Evolutionary conservation across 2,329 filamentous ascomycete species (phyloP).

Genomic region (Septoria linicola): DNA sequence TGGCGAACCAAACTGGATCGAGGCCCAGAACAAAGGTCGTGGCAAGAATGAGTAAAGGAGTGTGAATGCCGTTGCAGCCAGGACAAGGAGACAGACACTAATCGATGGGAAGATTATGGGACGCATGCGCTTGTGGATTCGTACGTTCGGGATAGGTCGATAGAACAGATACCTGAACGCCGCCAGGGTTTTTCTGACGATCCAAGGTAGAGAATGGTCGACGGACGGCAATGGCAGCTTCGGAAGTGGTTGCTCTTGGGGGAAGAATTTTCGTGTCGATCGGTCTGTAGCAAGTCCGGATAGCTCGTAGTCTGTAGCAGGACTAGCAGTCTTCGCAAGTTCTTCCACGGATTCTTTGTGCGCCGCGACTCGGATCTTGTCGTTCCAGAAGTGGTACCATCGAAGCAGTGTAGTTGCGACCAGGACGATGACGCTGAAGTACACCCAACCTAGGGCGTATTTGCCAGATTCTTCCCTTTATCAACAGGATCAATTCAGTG

Average conservation of each 20-base stretch:
- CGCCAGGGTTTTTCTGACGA: slow-evolving; percentile 77
- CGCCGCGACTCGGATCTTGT: slow-evolving; percentile 85
- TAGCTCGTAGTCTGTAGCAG: slow-evolving; percentile 61
- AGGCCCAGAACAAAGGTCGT: slow-evolving; percentile 85
- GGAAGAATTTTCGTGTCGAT: slow-evolving; percentile 73
- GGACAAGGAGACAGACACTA: slow-evolving; percentile 66
- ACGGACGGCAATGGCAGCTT: slow-evolving; percentile 60
- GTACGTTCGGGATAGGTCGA: slow-evolving; percentile 74
- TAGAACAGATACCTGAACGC: slow-evolving; percentile 87
- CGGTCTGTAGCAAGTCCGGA: slow-evolving; percentile 59
- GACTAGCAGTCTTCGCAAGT: slow-evolving; percentile 58
- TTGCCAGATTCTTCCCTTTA: slow-evolving; percentile 65
- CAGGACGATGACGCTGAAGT: slow-evolving; percentile 75
- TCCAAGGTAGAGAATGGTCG: slow-evolving; percentile 61
- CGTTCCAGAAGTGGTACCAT: slow-evolving; percentile 86
- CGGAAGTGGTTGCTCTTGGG: slow-evolving; percentile 59
- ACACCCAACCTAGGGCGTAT: slow-evolving; percentile 84
- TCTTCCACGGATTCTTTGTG: slow-evolving; percentile 79
- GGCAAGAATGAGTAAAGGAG: slow-evolving; percentile 81
- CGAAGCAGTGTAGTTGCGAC: slow-evolving; percentile 66
- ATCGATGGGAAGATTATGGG: slow-evolving; percentile 78
- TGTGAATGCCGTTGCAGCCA: slow-evolving; percentile 68
- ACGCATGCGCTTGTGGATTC: slow-evolving; percentile 59
- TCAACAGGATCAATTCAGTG: background rate
- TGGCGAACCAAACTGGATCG: slow-evolving; percentile 82